Conservation (phyloP, 1,139 yeast species). For the Taphrina pruni region DNA sequence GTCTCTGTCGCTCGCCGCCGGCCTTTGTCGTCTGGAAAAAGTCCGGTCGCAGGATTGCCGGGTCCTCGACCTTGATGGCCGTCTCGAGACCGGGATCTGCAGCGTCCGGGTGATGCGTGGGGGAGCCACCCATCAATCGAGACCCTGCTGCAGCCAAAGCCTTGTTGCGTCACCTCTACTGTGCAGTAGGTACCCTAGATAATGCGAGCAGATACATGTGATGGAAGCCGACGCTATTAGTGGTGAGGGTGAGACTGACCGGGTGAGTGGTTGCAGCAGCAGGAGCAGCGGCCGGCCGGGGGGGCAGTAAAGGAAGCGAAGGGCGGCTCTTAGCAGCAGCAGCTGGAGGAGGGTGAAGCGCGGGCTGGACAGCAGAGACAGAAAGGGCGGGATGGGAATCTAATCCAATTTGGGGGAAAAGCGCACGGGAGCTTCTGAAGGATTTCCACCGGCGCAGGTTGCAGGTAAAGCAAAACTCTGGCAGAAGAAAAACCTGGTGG, state of each 20-base stretch:
- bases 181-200: too few species aligned
- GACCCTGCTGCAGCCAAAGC: background rate
- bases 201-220: too few species aligned
- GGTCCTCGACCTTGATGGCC: slow-evolving; percentile 30
- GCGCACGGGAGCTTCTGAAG: too few species aligned
- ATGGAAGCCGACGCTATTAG: background rate
- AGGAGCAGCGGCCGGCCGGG: background rate
- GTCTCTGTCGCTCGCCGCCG: slow-evolving; percentile 43
- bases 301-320: background rate
- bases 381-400: too few species aligned
- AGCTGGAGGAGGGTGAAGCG: background rate
- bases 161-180: too few species aligned
- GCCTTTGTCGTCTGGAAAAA: slow-evolving; percentile 40
- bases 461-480: too few species aligned
- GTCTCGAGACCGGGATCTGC: background rate
- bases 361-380: background rate
- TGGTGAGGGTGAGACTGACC: background rate
- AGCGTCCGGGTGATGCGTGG: background rate
- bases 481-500: too few species aligned
- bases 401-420: too few species aligned
- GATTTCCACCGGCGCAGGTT: too few species aligned
- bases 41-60: slow-evolving; percentile 20
- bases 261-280: background rate
- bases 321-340: background rate
- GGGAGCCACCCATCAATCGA: slow-evolving; percentile 6